Conservation (phyloP, 805 yeast species). For the Kregervanrija delftensis region DNA sequence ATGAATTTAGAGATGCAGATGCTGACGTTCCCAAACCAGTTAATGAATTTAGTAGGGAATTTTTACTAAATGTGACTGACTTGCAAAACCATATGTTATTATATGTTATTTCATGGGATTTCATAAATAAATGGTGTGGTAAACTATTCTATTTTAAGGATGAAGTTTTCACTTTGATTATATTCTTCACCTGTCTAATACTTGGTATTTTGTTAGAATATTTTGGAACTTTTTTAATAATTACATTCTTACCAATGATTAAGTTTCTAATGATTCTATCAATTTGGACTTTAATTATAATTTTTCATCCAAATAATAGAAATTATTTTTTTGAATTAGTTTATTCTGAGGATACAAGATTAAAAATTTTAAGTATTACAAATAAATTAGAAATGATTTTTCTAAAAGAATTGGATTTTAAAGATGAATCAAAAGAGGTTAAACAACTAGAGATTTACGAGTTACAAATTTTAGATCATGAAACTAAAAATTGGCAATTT, state of each 20-base stretch:
- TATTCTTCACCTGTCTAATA: slow-evolving; percentile 31
- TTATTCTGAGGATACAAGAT: slow-evolving; percentile 60
- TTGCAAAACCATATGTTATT: slow-evolving; percentile 72
- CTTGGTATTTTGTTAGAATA: slow-evolving; percentile 18
- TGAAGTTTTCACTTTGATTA: slow-evolving; percentile 49
- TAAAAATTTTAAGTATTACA: slow-evolving; percentile 39
- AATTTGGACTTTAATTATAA: slow-evolving; percentile 44
- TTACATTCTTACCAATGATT: slow-evolving; percentile 20
- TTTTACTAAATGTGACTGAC: slow-evolving; percentile 72
- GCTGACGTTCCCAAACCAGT: slow-evolving; percentile 60
- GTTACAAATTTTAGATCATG: slow-evolving; percentile 46
- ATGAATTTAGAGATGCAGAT: slow-evolving; percentile 39
- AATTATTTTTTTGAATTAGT: slow-evolving; percentile 38
- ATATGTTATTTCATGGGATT: slow-evolving; percentile 59
- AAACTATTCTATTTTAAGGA: slow-evolving; percentile 60
- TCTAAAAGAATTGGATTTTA: slow-evolving; percentile 30
- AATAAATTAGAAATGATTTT: slow-evolving; percentile 42
- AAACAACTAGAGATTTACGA: slow-evolving; percentile 62
- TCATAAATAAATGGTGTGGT: slow-evolving; percentile 37
- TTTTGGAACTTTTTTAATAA: slow-evolving; percentile 20
- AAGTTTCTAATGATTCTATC: slow-evolving; percentile 27
- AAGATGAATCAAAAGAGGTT: slow-evolving; percentile 30
- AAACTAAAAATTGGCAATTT: slow-evolving; percentile 54
- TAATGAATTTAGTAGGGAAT: slow-evolving; percentile 73
- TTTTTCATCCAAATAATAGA: slow-evolving; percentile 50